phyloP scores from a whole-genome alignment of 202 grass and related monocot species.

The Hordeum pubiflorum region DNA sequence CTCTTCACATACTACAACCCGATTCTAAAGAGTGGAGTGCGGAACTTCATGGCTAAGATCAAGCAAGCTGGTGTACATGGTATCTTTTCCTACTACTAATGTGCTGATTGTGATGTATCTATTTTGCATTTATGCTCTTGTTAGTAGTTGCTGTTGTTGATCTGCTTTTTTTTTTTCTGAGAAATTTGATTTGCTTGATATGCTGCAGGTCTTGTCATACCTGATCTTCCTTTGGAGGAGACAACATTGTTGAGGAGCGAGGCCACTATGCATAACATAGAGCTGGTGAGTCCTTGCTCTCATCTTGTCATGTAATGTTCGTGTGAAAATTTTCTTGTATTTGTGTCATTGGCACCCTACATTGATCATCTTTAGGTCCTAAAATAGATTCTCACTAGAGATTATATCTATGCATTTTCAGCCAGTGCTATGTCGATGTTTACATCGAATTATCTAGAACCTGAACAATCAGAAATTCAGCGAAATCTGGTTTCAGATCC shows the following conservation, averaged over 20 bases:
- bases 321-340: not conserved
- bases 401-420: not conserved
- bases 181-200: not conserved
- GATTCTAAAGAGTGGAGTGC: constrained; percentile 19
- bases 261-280: constrained; percentile 35
- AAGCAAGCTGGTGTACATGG: constrained; percentile 38
- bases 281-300: constrained; percentile 36
- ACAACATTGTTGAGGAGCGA: constrained; percentile 26
- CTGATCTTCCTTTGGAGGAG: constrained; percentile 64
- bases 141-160: not conserved
- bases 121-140: not conserved
- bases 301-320: not conserved
- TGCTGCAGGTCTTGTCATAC: constrained; percentile 48
- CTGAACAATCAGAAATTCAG: not conserved
- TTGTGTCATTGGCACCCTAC: not conserved
- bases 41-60: constrained; percentile 34
- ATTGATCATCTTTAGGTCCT: not conserved
- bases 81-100: constrained; percentile 1
- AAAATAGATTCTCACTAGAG: not conserved
- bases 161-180: not conserved
- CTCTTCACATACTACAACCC: constrained; percentile 61
- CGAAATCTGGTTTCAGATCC: not conserved
- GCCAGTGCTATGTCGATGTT: not conserved
- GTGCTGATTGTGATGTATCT: not conserved
- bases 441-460: not conserved